Evolutionary conservation across 2,329 filamentous ascomycete genomes (phyloP).

Genomic region (Trichoderma aggressivum): DNA sequence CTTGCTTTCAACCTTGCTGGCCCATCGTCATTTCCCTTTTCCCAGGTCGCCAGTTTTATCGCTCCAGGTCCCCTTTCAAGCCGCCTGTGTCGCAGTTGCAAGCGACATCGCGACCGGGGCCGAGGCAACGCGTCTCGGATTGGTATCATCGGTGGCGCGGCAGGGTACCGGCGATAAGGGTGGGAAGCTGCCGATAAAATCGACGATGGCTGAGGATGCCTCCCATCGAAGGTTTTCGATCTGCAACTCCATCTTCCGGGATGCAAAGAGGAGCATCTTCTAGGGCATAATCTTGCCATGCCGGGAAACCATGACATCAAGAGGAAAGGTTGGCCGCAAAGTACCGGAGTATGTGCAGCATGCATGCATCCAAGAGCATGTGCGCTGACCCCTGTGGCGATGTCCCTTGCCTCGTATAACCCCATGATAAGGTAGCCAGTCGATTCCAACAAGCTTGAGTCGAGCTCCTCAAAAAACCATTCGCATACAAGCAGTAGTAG

Average conservation of each 20-base stretch:
- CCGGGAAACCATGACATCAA: neutral
- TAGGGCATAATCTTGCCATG: neutral
- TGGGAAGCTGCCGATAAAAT: neutral
- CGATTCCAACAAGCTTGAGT: neutral
- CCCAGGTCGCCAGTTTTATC: neutral
- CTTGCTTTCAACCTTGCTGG: slow-evolving; percentile 7
- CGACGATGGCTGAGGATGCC: neutral
- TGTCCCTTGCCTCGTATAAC: neutral
- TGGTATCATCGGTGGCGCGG: neutral
- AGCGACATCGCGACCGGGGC: neutral
- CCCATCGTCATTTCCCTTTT: slow-evolving; percentile 8
- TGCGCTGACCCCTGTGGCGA: neutral
- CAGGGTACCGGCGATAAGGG: neutral
- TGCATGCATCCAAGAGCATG: neutral
- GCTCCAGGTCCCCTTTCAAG: neutral
- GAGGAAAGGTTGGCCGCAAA: neutral
- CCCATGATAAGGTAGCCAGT: neutral
- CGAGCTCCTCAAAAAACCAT: neutral
- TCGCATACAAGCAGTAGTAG: neutral
- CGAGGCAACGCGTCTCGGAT: neutral
- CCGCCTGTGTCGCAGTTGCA: neutral
- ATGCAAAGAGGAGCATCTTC: neutral
- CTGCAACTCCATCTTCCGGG: neutral
- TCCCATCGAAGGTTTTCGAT: neutral
- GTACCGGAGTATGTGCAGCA: neutral